Conservation (phyloP, 768 basidiomycete species). For the Xerocomellus chrysenteron region DNA sequence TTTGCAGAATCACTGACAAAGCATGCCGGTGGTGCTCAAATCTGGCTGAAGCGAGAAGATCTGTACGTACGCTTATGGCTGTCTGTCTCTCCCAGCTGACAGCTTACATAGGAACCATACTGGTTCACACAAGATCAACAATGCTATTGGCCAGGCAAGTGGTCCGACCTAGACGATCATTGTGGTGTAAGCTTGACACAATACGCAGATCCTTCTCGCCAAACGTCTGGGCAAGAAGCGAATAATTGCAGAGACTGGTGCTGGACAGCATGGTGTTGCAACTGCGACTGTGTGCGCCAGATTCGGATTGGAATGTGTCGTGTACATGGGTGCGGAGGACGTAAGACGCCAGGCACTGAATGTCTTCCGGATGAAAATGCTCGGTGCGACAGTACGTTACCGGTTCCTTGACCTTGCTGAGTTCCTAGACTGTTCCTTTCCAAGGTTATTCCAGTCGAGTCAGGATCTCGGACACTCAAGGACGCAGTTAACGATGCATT, state of each 20-base stretch:
- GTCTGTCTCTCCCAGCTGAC: slow-evolving; percentile 1
- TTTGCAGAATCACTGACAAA: slow-evolving; percentile 88
- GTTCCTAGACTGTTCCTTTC: background rate
- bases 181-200: background rate
- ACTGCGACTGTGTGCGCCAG: slow-evolving; percentile 98
- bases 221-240: slow-evolving; percentile 90
- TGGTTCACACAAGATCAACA: slow-evolving; percentile 99
- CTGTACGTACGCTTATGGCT: slow-evolving; percentile 46
- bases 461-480: slow-evolving; percentile 93
- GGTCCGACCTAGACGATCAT: background rate
- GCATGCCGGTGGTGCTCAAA: slow-evolving; percentile 87
- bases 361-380: slow-evolving; percentile 97
- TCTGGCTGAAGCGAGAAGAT: slow-evolving; percentile 98
- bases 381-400: slow-evolving; percentile 75
- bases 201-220: slow-evolving; percentile 82
- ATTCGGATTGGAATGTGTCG: slow-evolving; percentile 91
- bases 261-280: slow-evolving; percentile 98
- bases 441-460: slow-evolving; percentile 90
- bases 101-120: slow-evolving; percentile 79
- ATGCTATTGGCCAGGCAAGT: slow-evolving; percentile 89
- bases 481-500: slow-evolving; percentile 98
- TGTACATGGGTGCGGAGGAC: slow-evolving; percentile 99
- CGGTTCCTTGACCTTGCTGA: background rate
- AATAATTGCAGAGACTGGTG: slow-evolving; percentile 98
- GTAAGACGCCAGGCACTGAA: slow-evolving; percentile 94